Base-by-base conservation (phyloP, 2,329 filamentous ascomycete genomes). In the Colletotrichum eleusines region DNA sequence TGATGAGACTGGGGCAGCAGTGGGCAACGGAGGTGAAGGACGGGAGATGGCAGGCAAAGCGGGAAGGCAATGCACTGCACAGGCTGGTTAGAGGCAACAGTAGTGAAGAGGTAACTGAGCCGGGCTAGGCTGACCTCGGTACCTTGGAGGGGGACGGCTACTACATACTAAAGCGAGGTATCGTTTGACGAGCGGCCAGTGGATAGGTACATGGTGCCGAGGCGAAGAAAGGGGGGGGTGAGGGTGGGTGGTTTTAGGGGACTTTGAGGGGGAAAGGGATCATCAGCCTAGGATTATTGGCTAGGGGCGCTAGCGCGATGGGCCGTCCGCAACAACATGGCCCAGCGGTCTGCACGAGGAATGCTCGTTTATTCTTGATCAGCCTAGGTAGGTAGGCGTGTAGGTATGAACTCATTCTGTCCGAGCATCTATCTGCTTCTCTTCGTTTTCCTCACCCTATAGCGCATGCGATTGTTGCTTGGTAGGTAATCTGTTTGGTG, bases 41-140 rank as follows among this genome's bases (percentile, higher is more conserved):
- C 40, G 44, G 58, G 60, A 63, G 60, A 63, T 62, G 59, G 59
- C 28, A 61, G n/a, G 58, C 44, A 61, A 46, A 20, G 44, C 23
- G 44, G 42, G 58, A 48, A 28, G 33, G 58, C 58, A 61, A 50
- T 61, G 58, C 58, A 38, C 28, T 50, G 8, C 4, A 38, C 20
- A 59, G 57, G 38, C 38, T 11, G 50, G 50, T 5, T 11, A 23
- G 28, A n/a, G 26, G 26, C 35, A 60, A 23, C 20, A 20, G 26
- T n/a, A 33, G 26, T n/a, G 11, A 8, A 16, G n/a, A 12, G 8
- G 18, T 61, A 50, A 44, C 58, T 38, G 11, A 3, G n/a, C 23
- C 5, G 2, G 23, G 23, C 48, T 35, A 7, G 33, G 20, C 54
- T 57, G 20, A 23, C 33, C 33, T 57, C 2, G 33, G 48, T 50